Evolutionary conservation across 192 early-diverging fungal genomes (phyloP).

Genomic region (Coemansia sp.): DNA sequence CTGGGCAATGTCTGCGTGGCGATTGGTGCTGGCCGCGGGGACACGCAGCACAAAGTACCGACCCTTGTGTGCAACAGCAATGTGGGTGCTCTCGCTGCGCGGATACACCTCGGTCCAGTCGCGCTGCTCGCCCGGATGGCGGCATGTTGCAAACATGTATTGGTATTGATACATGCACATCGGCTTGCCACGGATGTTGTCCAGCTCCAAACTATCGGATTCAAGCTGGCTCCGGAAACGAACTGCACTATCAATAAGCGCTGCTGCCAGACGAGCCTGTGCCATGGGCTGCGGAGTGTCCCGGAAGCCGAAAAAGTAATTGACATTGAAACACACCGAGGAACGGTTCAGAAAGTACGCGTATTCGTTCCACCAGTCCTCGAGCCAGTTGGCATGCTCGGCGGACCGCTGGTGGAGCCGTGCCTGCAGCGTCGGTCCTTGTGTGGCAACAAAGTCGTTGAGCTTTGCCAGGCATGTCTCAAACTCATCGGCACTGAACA

Average conservation of each 20-base stretch:
- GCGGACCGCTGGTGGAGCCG: constrained; percentile 52
- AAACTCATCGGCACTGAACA: constrained; percentile 55
- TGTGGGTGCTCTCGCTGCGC: constrained; percentile 65
- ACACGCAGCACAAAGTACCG: constrained; percentile 72
- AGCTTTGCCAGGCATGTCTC: constrained; percentile 49
- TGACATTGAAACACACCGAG: constrained; percentile 54
- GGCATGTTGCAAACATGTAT: constrained; percentile 79
- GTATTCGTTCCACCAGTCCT: constrained; percentile 57
- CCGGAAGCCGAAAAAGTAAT: constrained; percentile 56
- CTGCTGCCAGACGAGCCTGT: constrained; percentile 59
- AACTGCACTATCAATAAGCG: constrained; percentile 64
- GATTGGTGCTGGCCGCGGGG: constrained; percentile 26
- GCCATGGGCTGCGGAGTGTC: constrained; percentile 29
- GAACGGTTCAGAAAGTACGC: constrained; percentile 56
- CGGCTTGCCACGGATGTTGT: constrained; percentile 65
- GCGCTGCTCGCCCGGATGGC: constrained; percentile 65
- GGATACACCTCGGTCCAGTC: constrained; percentile 69
- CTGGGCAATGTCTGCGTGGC: constrained; percentile 47
- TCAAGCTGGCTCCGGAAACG: constrained; percentile 60
- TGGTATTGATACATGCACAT: constrained; percentile 85
- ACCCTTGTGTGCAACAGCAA: constrained; percentile 74
- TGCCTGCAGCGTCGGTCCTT: constrained; percentile 49
- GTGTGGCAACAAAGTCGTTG: constrained; percentile 48
- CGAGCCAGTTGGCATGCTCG: constrained; percentile 49
- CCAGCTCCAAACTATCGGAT: constrained; percentile 65